Evolutionary conservation across 306 rosid genomes (phyloP), one percentile per base, ranked within the genome.

Genomic region (Potentilla sterilis): DNA sequence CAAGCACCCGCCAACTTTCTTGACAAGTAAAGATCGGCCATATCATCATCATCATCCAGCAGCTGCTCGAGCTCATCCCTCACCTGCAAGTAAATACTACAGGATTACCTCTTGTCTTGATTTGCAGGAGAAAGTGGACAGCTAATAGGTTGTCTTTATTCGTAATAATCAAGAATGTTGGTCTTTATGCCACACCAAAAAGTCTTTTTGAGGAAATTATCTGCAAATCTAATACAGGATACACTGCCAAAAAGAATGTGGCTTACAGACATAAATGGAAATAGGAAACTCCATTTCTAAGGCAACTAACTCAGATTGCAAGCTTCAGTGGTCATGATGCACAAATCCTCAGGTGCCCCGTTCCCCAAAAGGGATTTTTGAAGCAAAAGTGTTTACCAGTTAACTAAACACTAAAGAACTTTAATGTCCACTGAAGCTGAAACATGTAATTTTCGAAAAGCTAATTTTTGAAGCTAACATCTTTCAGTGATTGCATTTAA

Each of bases 31-130:
- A 95, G 96, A 74, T 92, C 99, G 44, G 99, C 97, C 99, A 92
- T 92, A 77, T 95, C 97, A 38, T 92, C 99, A 0, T 95, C 99
- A 58, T 95, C 99, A 66, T 92, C 97, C 79, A 90, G 88, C 76
- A 95, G 86, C 82, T 95, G 99, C 70, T 92, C 99, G 52, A 92
- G 97, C 73, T 90, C 99, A 67, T 95, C 99, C 83, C 97, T 86
- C 51, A 91, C 91, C 97, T 91, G 54, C 41, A 81, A 81, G 73
- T 42, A 58, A 18, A 70, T 7, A 38, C 74, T n/a, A 18, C 10
- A 37, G 16, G 11, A 22, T 49, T 51, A 58, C 32, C 38, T 16
- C 64, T 35, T 67, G 8, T 22, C 75, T 16, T 63, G 67, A 67
- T 37, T 38, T 57, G 5, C 62, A 78, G 43, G 10, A 47, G 61